These are phyloP conservation scores for Botrytis hyacinthi DNA, from an alignment of 2,329 filamentous ascomycete genomes.

Conservation along the genomic window DNA sequence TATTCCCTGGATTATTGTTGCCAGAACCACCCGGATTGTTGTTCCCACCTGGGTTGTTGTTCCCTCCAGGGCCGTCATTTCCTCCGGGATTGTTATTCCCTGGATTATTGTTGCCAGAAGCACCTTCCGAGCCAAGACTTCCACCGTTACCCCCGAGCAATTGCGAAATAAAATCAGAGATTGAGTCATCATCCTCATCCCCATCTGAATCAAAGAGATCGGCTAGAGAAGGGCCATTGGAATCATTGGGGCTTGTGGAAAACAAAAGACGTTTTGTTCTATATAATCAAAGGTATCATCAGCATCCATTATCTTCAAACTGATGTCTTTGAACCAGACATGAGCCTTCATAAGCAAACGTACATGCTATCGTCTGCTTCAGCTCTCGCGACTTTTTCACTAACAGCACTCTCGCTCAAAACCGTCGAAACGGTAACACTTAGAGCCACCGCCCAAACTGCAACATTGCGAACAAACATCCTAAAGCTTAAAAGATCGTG, in stretches of 20 bases:
- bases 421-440: constrained; percentile 1
- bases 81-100: background rate
- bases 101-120: background rate
- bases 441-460: constrained; percentile 1
- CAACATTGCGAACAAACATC: background rate
- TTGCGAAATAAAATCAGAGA: background rate
- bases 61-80: background rate
- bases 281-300: background rate
- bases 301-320: background rate
- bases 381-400: constrained; percentile 2
- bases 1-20: background rate
- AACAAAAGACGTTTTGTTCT: background rate
- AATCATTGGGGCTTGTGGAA: background rate
- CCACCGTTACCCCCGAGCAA: background rate
- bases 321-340: background rate
- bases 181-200: background rate
- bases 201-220: background rate
- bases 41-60: background rate
- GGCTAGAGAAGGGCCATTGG: background rate
- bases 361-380: background rate
- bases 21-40: too few species aligned
- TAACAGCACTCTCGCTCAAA: background rate
- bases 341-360: background rate
- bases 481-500: constrained; percentile 2
- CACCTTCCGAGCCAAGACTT: background rate